A percentile compares a stretch with the other conserved stretches of the same genome.
Evolutionary conservation across 306 rosid species (phyloP).

Genomic region (Citrullus mucosospermus): DNA sequence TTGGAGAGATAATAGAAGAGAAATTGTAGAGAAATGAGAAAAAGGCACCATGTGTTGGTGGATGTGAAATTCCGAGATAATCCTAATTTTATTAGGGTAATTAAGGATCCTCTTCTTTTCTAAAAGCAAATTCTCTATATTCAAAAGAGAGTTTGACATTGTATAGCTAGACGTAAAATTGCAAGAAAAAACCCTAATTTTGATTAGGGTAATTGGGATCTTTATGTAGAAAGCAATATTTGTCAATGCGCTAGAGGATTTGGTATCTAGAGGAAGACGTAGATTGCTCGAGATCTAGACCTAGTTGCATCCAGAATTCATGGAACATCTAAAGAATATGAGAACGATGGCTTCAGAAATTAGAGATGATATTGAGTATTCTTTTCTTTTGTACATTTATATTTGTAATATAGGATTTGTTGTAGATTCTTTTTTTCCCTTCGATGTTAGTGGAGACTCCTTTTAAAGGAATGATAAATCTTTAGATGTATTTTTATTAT

Average conservation of each 20-base stretch:
- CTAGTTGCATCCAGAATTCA: not conserved
- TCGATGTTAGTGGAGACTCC: not conserved
- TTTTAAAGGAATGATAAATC: not conserved
- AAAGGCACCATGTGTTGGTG: not conserved
- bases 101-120: not conserved
- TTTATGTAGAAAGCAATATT: not conserved
- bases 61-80: not conserved
- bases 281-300: not conserved
- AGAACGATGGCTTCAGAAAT: not conserved
- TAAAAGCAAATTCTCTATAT: not conserved
- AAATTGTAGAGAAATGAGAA: not conserved
- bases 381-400: not conserved
- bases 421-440: not conserved
- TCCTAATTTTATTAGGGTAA: not conserved
- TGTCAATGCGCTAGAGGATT: not conserved
- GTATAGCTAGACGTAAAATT: not conserved
- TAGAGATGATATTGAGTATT: not conserved
- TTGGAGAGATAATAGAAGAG: not conserved
- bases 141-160: not conserved
- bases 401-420: constrained; percentile 1
- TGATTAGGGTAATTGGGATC: not conserved
- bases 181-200: not conserved
- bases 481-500: not conserved
- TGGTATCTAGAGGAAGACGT: not conserved
- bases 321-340: not conserved